Evolutionary conservation across 2,329 filamentous ascomycete genomes (phyloP).

Genomic region (Colletotrichum tofieldiae): DNA sequence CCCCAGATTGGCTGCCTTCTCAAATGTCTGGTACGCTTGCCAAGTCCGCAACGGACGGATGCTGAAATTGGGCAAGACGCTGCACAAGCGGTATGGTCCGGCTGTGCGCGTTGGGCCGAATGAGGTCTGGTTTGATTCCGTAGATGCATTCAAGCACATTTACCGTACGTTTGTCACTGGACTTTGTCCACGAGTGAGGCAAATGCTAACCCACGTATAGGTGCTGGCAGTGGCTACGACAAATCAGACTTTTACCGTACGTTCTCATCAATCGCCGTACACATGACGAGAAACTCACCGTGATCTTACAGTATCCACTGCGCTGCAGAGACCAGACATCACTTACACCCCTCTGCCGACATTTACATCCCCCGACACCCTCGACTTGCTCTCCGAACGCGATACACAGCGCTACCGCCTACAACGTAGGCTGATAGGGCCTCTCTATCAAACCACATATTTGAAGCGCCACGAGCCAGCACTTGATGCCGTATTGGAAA

Average conservation of each 20-base stretch:
- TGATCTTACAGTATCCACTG: constrained; percentile 59
- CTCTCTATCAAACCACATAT: constrained; percentile 61
- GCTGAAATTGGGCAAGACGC: constrained; percentile 56
- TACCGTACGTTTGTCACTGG: constrained; percentile 57
- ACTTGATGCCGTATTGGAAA: constrained; percentile 58
- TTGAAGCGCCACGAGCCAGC: constrained; percentile 59
- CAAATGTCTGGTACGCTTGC: constrained; percentile 64
- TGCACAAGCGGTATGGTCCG: constrained; percentile 65
- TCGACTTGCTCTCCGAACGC: constrained; percentile 67
- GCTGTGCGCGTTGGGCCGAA: constrained; percentile 68
- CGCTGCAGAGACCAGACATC: constrained; percentile 59
- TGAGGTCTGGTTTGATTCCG: constrained; percentile 68
- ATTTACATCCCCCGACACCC: constrained; percentile 57
- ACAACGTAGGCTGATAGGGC: constrained; percentile 66
- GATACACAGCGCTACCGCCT: constrained; percentile 63
- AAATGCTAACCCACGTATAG: constrained; percentile 48
- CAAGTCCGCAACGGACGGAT: constrained; percentile 62
- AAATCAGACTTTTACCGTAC: constrained; percentile 69
- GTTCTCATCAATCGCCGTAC: not conserved
- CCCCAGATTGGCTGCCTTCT: constrained; percentile 62
- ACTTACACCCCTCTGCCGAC: constrained; percentile 51
- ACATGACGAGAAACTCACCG: not conserved
- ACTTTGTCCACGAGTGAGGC: not conserved
- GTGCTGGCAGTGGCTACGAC: constrained; percentile 62
- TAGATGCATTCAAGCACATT: constrained; percentile 63